Conservation (phyloP, 495 filamentous ascomycete species). For the Penicillium tannophilum region DNA sequence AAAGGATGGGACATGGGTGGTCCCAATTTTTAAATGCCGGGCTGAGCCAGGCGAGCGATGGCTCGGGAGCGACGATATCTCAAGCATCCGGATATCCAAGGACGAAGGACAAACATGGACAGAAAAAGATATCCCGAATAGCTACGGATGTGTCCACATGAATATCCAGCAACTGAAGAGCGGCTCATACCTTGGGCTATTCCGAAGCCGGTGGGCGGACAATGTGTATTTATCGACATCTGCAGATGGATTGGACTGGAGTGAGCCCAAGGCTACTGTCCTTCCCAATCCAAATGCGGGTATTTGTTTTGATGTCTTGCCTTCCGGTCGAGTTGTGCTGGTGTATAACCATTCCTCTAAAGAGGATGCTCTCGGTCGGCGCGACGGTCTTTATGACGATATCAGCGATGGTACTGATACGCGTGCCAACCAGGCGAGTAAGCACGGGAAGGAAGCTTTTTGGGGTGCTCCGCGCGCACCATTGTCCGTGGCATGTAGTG, state of each 20-base stretch:
- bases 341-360: conserved; percentile 31
- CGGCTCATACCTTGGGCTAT: conserved; percentile 25
- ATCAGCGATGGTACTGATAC: conserved; percentile 25
- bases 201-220: conserved; percentile 31
- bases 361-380: conserved; percentile 22
- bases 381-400: conserved; percentile 31
- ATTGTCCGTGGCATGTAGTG: conserved; percentile 28
- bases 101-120: conserved; percentile 25
- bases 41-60: conserved; percentile 24
- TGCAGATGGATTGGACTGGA: conserved; percentile 24
- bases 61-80: conserved; percentile 30
- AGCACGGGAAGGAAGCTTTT: conserved; percentile 29
- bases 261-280: conserved; percentile 20
- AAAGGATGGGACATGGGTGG: conserved; percentile 17
- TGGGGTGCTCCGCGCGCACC: conserved; percentile 31
- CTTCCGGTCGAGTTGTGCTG: conserved; percentile 25
- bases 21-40: conserved; percentile 31
- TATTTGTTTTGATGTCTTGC: conserved; percentile 28
- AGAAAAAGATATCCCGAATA: conserved; percentile 22
- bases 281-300: conserved; percentile 30
- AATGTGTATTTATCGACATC: conserved; percentile 26
- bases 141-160: conserved; percentile 29
- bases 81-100: conserved; percentile 21
- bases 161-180: conserved; percentile 25
- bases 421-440: conserved; percentile 22